A percentile compares a stretch with the other conserved stretches of the same genome.
phyloP scores from a whole-genome alignment of 208 protist species.

The Trichomonas gallinae region DNA sequence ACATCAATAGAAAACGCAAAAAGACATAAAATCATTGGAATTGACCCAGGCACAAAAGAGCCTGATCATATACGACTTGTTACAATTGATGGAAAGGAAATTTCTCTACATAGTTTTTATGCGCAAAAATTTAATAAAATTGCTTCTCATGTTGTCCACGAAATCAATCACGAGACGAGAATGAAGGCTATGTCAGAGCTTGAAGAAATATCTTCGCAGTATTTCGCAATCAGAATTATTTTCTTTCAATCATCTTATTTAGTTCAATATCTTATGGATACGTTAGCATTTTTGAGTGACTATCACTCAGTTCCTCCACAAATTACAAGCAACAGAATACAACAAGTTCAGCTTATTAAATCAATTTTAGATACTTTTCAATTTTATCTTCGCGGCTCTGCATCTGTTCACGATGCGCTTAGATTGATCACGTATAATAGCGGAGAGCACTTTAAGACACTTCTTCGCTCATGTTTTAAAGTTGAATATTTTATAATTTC shows the following conservation, averaged over 20 bases:
- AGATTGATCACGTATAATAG: not conserved
- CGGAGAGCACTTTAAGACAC: not conserved
- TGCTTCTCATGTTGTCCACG: not conserved
- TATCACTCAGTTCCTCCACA: not conserved
- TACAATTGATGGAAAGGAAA: not conserved
- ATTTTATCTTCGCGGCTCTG: not conserved
- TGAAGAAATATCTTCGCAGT: not conserved
- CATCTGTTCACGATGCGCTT: not conserved
- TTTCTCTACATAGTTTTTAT: not conserved
- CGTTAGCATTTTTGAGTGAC: not conserved
- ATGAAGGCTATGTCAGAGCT: not conserved
- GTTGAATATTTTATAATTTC: not conserved
- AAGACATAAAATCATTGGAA: not conserved
- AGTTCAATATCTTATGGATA: not conserved
- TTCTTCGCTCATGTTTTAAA: not conserved
- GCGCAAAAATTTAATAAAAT: not conserved
- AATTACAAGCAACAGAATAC: not conserved
- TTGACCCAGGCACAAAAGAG: not conserved
- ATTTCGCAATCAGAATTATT: not conserved
- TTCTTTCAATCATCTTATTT: not conserved
- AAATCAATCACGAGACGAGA: not conserved
- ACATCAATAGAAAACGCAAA: not conserved
- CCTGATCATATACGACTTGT: not conserved
- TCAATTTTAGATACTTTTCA: not conserved
- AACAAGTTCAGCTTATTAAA: conserved; percentile 10